These are phyloP conservation scores for Ophiostoma himal-ulmi DNA, from an alignment of 2,329 filamentous ascomycete genomes.

Conservation along the genomic window DNA sequence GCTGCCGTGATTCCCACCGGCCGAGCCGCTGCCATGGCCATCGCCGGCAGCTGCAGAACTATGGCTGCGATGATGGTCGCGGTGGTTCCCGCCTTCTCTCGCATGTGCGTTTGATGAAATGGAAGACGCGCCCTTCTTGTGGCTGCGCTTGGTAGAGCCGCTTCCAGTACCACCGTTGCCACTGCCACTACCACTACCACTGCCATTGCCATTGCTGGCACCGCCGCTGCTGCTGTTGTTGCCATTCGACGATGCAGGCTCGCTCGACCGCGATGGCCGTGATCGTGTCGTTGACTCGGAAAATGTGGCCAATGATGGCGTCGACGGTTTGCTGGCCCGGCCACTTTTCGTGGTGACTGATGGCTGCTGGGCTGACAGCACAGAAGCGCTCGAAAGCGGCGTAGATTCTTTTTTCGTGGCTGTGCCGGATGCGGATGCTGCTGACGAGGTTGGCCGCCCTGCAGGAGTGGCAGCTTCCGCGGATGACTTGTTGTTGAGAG, in stretches of 20 bases:
- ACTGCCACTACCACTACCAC: conserved; percentile 2
- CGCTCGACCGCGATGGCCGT: conserved; percentile 47
- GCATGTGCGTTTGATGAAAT: conserved; percentile 24
- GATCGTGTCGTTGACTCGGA: conserved; percentile 49
- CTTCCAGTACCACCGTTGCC: conserved; percentile 29
- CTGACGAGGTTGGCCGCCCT: conserved; percentile 6
- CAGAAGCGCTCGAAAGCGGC: conserved; percentile 32
- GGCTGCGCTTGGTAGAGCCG: conserved; percentile 46
- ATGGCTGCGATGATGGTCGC: conserved; percentile 17
- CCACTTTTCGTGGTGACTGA: conserved; percentile 57
- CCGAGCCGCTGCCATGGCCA: conserved; percentile 15
- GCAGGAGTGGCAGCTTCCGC: neutral
- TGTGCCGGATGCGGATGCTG: conserved; percentile 30
- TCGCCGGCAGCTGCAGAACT: conserved; percentile 19
- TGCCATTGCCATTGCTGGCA: neutral
- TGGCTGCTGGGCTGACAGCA: conserved; percentile 24
- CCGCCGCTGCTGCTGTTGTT: conserved; percentile 12
- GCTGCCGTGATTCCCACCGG: conserved; percentile 16
- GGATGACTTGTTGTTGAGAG: neutral
- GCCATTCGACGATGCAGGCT: conserved; percentile 25
- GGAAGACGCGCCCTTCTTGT: conserved; percentile 52
- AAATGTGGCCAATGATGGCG: conserved; percentile 55
- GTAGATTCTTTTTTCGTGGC: conserved; percentile 40
- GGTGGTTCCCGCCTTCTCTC: conserved; percentile 26
- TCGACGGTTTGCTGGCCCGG: conserved; percentile 61